Base-by-base conservation (phyloP, 202 grass and related monocot genomes). In the Sporobolus alterniflorus region DNA sequence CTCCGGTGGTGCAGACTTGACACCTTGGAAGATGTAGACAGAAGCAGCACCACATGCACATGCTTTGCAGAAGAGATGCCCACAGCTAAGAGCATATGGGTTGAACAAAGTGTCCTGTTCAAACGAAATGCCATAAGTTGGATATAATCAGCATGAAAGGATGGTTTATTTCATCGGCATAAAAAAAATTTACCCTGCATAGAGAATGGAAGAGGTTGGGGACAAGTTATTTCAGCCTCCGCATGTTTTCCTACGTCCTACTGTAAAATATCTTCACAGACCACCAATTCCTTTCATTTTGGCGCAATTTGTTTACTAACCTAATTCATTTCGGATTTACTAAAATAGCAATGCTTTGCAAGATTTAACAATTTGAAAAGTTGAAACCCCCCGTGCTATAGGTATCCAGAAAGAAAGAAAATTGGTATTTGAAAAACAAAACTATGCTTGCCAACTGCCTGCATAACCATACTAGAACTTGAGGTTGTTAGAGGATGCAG, bases 31-130 rank as follows among this genome's bases (percentile, higher is more conserved):
- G 41, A 91, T 83, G 70, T 87, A 86, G 57, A 94, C 87, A 31
- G 92, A 91, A 57, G 89, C 84, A 80, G 89, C 84, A 69, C 84
- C 76, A 89, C 92, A 94, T 34, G 87, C 89, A 73, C 92, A 94
- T 11, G 77, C 54, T 76, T 91, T 94, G 79, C 92, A 94, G 69
- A 91, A 91, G 34, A 94, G 84, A 87, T 89, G 89, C 14, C 92
- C 92, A 48, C 89, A 94, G 79, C 77, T 78, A 72, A 94, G 88
- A 15, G 92, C 89, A 28, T 88, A 94, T 7, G 92, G 89, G 61
- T 91, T 91, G 80, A 94, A 94, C 51, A 94, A 69, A 42, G 84
- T 89, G 33, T 89, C 92, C 89, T 94, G 81, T 3, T 49, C 20
- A 64, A 64, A 63, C 29, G 16, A 7, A 20, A 64, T 64, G 54